Percentiles rank a stretch among this genome's conserved stretches.
phyloP scores from a whole-genome alignment of 495 filamentous ascomycete genomes.

The Neurospora discreta region DNA sequence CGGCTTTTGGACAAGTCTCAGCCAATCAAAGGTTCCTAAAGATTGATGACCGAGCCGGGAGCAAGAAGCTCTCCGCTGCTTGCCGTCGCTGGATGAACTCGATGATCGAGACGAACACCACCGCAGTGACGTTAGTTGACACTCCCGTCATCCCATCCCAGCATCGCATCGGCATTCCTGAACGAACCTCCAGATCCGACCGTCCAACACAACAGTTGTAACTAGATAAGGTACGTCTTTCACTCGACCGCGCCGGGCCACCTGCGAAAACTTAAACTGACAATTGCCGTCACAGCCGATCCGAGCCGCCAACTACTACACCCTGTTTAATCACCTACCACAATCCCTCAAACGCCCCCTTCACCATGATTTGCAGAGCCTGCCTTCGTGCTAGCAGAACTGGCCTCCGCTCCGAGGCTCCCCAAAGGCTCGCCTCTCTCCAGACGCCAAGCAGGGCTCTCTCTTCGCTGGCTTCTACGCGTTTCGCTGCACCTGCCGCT shows the following conservation, averaged over 20 bases:
- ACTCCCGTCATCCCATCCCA: neutral
- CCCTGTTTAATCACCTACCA: neutral
- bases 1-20: neutral
- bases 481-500: neutral
- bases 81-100: neutral
- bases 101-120: neutral
- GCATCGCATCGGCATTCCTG: neutral
- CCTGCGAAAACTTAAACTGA: neutral
- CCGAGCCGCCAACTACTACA: neutral
- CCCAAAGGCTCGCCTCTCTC: neutral
- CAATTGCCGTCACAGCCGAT: neutral
- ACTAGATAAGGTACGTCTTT: neutral
- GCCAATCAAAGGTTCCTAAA: neutral
- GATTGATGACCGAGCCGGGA: neutral
- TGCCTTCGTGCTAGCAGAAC: slow-evolving; percentile 12
- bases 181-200: neutral
- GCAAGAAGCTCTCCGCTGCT: neutral
- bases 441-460: neutral
- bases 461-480: neutral
- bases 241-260: neutral
- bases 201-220: neutral
- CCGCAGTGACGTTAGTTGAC: neutral
- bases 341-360: neutral
- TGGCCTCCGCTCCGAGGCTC: neutral
- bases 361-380: slow-evolving; percentile 16